Base-by-base conservation (phyloP, 495 filamentous ascomycete species). In the Cladorrhinum samala region DNA sequence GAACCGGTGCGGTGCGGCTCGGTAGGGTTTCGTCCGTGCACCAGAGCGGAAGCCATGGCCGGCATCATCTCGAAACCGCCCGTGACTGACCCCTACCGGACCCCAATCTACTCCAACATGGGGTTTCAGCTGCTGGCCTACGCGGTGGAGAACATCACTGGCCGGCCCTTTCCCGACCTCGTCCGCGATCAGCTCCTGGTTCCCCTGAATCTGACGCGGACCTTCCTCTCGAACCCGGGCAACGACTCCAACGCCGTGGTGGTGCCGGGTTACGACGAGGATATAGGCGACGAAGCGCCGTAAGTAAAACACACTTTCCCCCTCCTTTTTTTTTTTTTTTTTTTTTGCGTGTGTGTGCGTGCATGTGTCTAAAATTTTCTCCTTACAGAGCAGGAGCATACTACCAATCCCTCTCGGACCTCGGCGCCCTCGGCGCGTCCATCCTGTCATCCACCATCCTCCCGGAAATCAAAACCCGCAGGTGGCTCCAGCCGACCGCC, bases 401-500 rank as follows among this genome's bases (percentile, higher is more conserved):
- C 8, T 81, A 72, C 61, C 75, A 74, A 23, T 74, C 69, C 9
- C 54, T 68, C 17, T 55, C 64, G 6, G 80, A 83, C 57, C 58
- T 83, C 48, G 57, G 70, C 16, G 66, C 60, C 14, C 55, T 81
- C 1, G 79, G 79, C 36, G 69, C 64, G 7, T 73, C 74, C 20
- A 79, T 84, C 48, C 71, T 83, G 4, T 63, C 62, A 40, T 74
- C 69, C 19, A 64, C 67, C 4, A 61, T 82, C 5, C 57, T 82
- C 3, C 55, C 70, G 0, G 58, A 69, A 0, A 44, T 53, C 11
- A 41, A 59, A 9, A 84, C 80, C 1, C 70, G 77, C 52, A 52
- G 62, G 30, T 84, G 78, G 81, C 55, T 86, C 33, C 78, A 79
- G 49, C 79, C 80, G 2, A 9, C 59, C 20, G 51, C 68, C 1